Conservation (phyloP, 306 rosid species). For the Inga laurina region DNA sequence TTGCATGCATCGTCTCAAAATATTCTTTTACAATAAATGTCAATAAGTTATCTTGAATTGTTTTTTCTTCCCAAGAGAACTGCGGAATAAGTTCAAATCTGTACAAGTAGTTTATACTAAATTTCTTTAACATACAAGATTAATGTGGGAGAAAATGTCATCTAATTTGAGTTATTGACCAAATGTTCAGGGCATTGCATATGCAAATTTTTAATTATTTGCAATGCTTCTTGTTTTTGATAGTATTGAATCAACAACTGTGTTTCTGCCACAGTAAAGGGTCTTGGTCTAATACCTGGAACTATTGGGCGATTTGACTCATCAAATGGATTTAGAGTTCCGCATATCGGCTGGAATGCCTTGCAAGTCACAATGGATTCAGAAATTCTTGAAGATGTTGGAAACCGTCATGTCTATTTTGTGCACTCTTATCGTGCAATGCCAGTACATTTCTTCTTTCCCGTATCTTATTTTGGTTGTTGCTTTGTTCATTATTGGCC, state of each 20-base stretch:
- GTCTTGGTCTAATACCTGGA: constrained; percentile 96
- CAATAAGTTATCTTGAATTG: background rate
- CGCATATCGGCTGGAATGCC: constrained; percentile 99
- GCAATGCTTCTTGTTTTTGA: background rate
- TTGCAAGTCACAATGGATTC: constrained; percentile 63
- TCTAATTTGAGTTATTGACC: background rate
- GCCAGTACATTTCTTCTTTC: constrained; percentile 59
- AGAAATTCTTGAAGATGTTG: constrained; percentile 81
- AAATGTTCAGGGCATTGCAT: constrained; percentile 7
- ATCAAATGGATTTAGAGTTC: constrained; percentile 86
- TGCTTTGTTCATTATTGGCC: constrained; percentile 11
- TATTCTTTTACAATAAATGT: background rate
- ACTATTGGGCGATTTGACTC: constrained; percentile 91
- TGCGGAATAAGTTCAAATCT: constrained; percentile 9
- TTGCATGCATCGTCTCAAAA: background rate
- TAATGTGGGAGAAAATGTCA: background rate
- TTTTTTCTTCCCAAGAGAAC: background rate
- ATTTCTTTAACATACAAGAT: constrained; percentile 14
- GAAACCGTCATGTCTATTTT: constrained; percentile 80
- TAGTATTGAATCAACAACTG: constrained; percentile 31
- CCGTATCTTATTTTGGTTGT: constrained; percentile 19
- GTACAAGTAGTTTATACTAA: background rate
- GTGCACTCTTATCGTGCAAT: constrained; percentile 93
- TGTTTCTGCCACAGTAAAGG: constrained; percentile 69
- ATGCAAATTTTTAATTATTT: constrained; percentile 8